Percentiles rank a stretch among this genome's conserved stretches.
phyloP scores from a whole-genome alignment of 257 asterid species.

The Eustoma russellianum region DNA sequence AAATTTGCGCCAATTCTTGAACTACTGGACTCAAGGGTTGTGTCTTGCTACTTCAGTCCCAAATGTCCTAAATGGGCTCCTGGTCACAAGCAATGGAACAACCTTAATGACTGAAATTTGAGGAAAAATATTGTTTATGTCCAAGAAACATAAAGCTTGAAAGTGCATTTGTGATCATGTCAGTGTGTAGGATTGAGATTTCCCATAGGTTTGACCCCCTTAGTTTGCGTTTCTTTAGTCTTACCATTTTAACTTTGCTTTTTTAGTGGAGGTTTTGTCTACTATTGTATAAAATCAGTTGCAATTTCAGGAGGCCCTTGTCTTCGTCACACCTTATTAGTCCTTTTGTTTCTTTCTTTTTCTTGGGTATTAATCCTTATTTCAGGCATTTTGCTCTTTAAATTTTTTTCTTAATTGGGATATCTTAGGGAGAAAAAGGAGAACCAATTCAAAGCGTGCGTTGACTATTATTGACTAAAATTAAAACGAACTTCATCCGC shows the following conservation, averaged over 20 bases:
- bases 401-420: no score
- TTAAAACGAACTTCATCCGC: no score
- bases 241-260: constrained; percentile 19
- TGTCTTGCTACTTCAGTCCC: constrained; percentile 55
- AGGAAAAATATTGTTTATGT: neutral
- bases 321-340: neutral
- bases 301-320: constrained; percentile 16
- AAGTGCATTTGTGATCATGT: constrained; percentile 32
- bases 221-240: constrained; percentile 22
- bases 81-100: constrained; percentile 62
- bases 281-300: constrained; percentile 45
- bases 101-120: constrained; percentile 23
- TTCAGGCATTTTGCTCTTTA: no score
- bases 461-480: no score
- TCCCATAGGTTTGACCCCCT: constrained; percentile 31
- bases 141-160: constrained; percentile 8
- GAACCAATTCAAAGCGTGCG: no score
- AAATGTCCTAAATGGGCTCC: constrained; percentile 79
- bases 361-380: no score
- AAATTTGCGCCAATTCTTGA: constrained; percentile 71
- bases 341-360: no score
- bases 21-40: constrained; percentile 54
- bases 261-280: constrained; percentile 29
- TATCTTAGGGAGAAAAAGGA: no score
- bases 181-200: constrained; percentile 16